A percentile compares a stretch with the other conserved stretches of the same genome.
These are phyloP conservation scores for Trichoderma brevicompactum DNA, from an alignment of 2,329 filamentous ascomycete genomes.

Conservation along the genomic window DNA sequence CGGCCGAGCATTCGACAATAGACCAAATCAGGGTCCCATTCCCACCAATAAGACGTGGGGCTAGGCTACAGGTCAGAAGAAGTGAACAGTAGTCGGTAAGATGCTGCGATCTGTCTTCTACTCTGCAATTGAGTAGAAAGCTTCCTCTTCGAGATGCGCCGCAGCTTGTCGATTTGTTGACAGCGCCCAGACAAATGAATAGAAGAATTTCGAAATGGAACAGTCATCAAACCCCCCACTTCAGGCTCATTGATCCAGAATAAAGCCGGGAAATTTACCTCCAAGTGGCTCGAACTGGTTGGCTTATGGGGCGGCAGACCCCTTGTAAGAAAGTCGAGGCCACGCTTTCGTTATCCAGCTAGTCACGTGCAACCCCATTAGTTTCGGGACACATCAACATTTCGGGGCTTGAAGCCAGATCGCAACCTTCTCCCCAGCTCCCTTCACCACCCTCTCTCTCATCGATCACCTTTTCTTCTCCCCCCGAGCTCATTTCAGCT, in stretches of 20 bases:
- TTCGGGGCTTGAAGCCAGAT: conserved; percentile 53
- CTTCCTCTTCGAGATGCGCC: conserved; percentile 10
- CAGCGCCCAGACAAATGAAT: conserved; percentile 3
- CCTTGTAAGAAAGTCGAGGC: conserved; percentile 18
- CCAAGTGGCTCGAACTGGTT: conserved; percentile 27
- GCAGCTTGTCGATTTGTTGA: neutral
- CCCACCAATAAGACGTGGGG: neutral
- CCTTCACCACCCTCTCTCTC: conserved; percentile 38
- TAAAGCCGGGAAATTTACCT: neutral
- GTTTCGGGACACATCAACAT: conserved; percentile 51
- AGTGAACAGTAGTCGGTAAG: neutral
- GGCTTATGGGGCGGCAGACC: neutral
- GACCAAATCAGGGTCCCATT: conserved; percentile 21
- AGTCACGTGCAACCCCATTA: conserved; percentile 44
- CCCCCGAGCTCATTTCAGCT: conserved; percentile 47
- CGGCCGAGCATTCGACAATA: conserved; percentile 38
- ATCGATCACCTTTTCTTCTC: conserved; percentile 36
- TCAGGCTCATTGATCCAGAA: conserved; percentile 11
- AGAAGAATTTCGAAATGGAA: conserved; percentile 15
- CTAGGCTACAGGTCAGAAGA: neutral
- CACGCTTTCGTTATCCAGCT: conserved; percentile 27
- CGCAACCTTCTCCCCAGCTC: conserved; percentile 45
- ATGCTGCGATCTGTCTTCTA: conserved; percentile 5
- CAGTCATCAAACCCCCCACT: conserved; percentile 23
- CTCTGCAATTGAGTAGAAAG: neutral